A percentile compares a stretch with the other conserved stretches of the same genome.
phyloP scores from a whole-genome alignment of 2,329 filamentous ascomycete genomes.

The Cladosporium sp. region DNA sequence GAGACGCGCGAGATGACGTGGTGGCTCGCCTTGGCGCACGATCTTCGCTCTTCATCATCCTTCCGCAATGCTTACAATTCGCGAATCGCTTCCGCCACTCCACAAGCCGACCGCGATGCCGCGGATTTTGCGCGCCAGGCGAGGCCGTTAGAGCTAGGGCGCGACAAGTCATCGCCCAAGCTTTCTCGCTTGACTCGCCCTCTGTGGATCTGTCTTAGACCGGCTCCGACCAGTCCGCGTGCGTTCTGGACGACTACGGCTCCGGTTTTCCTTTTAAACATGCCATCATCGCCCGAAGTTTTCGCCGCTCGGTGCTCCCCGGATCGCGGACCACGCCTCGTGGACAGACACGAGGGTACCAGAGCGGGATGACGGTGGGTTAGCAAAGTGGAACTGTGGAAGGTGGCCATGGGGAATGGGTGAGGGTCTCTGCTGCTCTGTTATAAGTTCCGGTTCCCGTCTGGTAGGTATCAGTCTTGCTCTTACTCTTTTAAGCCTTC shows the following conservation, averaged over 20 bases:
- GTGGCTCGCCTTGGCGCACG: background rate
- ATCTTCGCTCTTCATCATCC: constrained; percentile 1
- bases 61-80: constrained; percentile 1
- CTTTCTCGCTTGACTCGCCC: constrained; percentile 6
- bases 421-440: background rate
- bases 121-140: background rate
- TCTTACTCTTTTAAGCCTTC: background rate
- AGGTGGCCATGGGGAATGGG: constrained; percentile 1
- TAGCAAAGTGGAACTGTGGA: constrained; percentile 3
- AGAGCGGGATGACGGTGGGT: constrained; percentile 10
- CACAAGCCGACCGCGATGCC: background rate
- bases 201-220: constrained; percentile 9
- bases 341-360: constrained; percentile 1
- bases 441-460: background rate
- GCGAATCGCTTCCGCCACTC: background rate
- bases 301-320: background rate
- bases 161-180: background rate
- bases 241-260: background rate
- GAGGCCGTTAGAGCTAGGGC: constrained; percentile 1
- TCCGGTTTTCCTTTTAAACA: background rate
- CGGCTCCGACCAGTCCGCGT: constrained; percentile 8
- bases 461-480: background rate
- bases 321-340: constrained; percentile 1
- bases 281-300: constrained; percentile 8
- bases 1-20: background rate